A percentile compares a stretch with the other conserved stretches of the same genome.
Conservation (phyloP, 805 yeast genomes). For the Yamadazyma laniorum region DNA sequence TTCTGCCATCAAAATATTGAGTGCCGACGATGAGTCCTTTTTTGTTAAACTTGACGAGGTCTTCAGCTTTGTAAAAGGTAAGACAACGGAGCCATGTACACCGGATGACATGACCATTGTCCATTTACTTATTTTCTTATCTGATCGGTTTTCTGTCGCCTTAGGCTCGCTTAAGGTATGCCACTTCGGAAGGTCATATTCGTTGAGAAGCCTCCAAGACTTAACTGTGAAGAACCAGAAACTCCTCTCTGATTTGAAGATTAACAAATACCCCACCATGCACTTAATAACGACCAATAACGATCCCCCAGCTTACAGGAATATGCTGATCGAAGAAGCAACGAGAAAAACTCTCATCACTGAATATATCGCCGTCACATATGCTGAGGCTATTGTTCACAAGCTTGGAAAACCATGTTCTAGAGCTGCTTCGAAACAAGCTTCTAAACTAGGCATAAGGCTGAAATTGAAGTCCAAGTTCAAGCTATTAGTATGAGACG, state of each 20-base stretch:
- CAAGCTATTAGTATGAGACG: background rate
- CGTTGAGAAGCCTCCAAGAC: conserved; percentile 3
- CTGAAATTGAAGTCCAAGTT: background rate
- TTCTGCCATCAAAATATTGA: conserved; percentile 4
- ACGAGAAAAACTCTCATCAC: background rate
- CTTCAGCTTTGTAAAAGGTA: background rate
- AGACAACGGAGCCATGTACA: background rate
- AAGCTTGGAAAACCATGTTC: conserved; percentile 2
- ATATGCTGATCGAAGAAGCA: background rate
- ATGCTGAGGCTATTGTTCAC: conserved; percentile 11
- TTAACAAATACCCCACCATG: conserved; percentile 12
- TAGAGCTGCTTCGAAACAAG: background rate
- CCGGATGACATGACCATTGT: conserved; percentile 3
- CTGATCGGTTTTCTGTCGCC: background rate
- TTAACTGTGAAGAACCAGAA: background rate
- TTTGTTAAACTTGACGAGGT: conserved; percentile 1
- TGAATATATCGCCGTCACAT: conserved; percentile 7
- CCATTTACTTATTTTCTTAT: conserved; percentile 13
- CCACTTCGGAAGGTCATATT: conserved; percentile 14
- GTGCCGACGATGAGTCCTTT: conserved; percentile 3
- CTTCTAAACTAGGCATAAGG: background rate
- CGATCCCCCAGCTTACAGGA: background rate
- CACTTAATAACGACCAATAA: conserved; percentile 8
- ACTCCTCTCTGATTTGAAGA: conserved; percentile 8
- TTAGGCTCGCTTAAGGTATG: conserved; percentile 9